A percentile compares a stretch with the other conserved stretches of the same genome.
These are phyloP conservation scores for Geranium rotundifolium DNA, from an alignment of 345 rosid genomes.

Conservation along the genomic window DNA sequence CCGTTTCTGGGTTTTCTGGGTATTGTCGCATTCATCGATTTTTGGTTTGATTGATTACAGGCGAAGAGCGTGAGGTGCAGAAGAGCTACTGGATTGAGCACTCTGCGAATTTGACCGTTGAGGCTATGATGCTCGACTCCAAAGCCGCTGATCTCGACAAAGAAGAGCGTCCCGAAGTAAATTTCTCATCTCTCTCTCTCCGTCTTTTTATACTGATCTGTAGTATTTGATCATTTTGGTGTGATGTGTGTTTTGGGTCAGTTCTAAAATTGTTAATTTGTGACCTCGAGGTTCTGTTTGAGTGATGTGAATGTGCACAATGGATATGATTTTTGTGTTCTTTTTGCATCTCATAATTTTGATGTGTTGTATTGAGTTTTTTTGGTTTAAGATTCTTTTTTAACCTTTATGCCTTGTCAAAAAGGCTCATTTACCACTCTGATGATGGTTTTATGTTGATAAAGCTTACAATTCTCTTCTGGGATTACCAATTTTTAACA, in stretches of 20 bases:
- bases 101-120: conserved; percentile 56
- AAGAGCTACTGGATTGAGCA: conserved; percentile 84
- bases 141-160: conserved; percentile 87
- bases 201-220: neutral
- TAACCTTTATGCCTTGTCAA: neutral
- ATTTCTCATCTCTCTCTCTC: neutral
- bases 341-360: no score
- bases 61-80: conserved; percentile 62
- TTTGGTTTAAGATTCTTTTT: neutral
- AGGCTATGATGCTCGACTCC: conserved; percentile 98
- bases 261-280: no score
- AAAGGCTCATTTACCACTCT: neutral
- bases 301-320: no score
- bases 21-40: neutral
- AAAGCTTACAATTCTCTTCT: neutral
- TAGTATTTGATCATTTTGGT: no score
- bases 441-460: no score
- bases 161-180: conserved; percentile 93
- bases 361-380: no score
- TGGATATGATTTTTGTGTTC: no score
- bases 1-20: neutral
- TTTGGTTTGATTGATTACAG: conserved; percentile 14
- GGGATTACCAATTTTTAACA: no score
- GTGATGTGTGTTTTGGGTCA: neutral
- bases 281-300: no score